phyloP scores from a whole-genome alignment of 257 asterid species.

The Salvia hispanica region DNA sequence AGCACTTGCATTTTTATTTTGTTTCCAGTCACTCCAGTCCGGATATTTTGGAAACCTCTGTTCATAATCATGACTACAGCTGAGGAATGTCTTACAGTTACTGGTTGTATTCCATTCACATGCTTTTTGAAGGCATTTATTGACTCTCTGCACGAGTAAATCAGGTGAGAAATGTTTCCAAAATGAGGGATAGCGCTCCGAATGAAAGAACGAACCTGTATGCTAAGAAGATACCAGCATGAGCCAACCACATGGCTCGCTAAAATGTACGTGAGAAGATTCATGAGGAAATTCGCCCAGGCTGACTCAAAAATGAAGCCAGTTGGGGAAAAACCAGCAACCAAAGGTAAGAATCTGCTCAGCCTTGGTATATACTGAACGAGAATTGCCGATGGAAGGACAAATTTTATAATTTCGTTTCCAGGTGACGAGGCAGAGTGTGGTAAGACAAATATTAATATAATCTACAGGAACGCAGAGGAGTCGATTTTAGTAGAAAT shows the following conservation, averaged over 20 bases:
- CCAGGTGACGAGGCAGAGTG: conserved; percentile 47
- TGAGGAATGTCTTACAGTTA: conserved; percentile 54
- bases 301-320: conserved; percentile 88
- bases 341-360: conserved; percentile 70
- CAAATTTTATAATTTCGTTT: conserved; percentile 69
- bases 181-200: no score
- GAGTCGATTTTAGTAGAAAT: background rate
- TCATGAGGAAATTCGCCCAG: conserved; percentile 81
- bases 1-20: conserved; percentile 50
- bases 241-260: conserved; percentile 89
- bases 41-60: conserved; percentile 15
- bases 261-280: conserved; percentile 68
- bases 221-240: conserved; percentile 89
- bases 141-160: conserved; percentile 62
- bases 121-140: conserved; percentile 79
- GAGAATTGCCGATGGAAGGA: conserved; percentile 64
- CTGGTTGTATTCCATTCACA: conserved; percentile 44
- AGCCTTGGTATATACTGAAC: conserved; percentile 76
- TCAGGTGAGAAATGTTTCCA: no score
- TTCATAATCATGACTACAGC: conserved; percentile 58
- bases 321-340: conserved; percentile 69
- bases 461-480: conserved; percentile 48
- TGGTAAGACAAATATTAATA: conserved; percentile 62
- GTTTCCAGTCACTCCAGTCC: conserved; percentile 59
- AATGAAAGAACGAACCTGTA: conserved; percentile 52